These are phyloP conservation scores for Bipolaris cookei DNA, from an alignment of 2,329 filamentous ascomycete genomes.

Conservation along the genomic window DNA sequence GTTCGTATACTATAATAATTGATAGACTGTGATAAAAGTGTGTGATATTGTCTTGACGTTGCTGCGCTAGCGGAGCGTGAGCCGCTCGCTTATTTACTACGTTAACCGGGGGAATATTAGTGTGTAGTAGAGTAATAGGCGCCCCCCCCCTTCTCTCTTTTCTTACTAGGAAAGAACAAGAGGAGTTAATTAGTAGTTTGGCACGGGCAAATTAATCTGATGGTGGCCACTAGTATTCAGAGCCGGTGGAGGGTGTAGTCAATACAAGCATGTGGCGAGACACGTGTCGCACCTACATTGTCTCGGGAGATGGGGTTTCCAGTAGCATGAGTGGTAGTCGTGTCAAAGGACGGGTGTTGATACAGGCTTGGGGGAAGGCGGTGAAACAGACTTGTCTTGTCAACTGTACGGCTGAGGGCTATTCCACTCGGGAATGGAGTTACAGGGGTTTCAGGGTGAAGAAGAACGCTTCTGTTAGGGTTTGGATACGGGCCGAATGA, in stretches of 20 bases:
- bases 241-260: background rate
- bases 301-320: background rate
- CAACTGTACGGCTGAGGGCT: constrained; percentile 6
- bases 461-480: constrained; percentile 1
- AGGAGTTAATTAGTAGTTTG: no score
- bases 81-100: no score
- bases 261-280: background rate
- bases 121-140: no score
- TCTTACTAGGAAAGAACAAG: no score
- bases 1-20: no score
- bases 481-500: constrained; percentile 10
- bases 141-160: no score
- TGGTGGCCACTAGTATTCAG: background rate
- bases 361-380: background rate
- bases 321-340: background rate
- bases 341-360: background rate
- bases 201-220: no score
- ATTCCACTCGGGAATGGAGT: constrained; percentile 1
- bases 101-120: no score
- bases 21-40: no score
- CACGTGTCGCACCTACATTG: constrained; percentile 8
- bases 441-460: constrained; percentile 3
- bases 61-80: no score
- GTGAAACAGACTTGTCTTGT: constrained; percentile 10
- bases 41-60: no score